Evolutionary conservation across 1,284 basidiomycete species (phyloP), one percentile per base, ranked within the genome.

Genomic region (Fomitopsis pinicola): DNA sequence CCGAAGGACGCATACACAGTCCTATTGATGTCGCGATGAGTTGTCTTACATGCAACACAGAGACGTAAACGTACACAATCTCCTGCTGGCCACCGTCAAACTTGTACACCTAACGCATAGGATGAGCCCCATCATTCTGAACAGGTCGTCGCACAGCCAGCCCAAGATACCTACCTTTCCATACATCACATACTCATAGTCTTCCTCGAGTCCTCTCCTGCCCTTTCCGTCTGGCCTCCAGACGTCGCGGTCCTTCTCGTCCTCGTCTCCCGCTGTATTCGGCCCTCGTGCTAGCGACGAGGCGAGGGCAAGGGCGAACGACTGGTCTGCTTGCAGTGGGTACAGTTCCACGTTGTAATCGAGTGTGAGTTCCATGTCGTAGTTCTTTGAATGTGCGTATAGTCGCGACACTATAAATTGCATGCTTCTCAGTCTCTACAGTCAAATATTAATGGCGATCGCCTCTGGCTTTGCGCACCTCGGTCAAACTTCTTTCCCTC

Each of bases 111-210:
- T 96, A 52, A 53, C 59, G 28, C 60, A 17, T 36, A 53, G 48
- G 38, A 60, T 50, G 26, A 50, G 48, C 48, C 15, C 36, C 12
- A 14, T 46, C 6, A 59, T 9, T 28, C 44, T 28, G 8, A 10
- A 19, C 26, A 17, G 42, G 8, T 15, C 30, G 10, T 19, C 6
- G 30, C 40, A 19, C 38, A 22, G 17, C 12, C 33, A 35, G 26
- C 42, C 5, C 30, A 33, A 33, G 4, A 33, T 30, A 63, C 87
- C 67, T 67, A 95, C 94, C 87, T 97, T 98, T 50, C 97, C 97
- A 73, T 94, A 95, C 96, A 98, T 98, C 66, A 99, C 97, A 80
- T 99, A 99, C 73, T 98, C 97, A 71, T 95, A 99, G 68, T 98
- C 96, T 63, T 95, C 93, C 65, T 98, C 96, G 36, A 99, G 75